Evolutionary conservation across 441 rosid species (phyloP).

Genomic region (Adansonia gregorii): DNA sequence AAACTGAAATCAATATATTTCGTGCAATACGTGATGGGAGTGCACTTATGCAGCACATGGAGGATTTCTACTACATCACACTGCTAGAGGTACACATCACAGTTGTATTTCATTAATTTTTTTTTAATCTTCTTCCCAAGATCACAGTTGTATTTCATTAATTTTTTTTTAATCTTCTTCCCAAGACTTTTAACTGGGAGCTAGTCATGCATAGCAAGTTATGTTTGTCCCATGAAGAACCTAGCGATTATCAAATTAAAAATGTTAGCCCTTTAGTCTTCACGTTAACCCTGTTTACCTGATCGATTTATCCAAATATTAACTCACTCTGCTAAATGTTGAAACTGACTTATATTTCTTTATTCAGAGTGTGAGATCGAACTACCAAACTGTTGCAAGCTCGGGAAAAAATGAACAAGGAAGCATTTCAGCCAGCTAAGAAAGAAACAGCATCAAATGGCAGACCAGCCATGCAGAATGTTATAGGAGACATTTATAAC

Average conservation of each 20-base stretch:
- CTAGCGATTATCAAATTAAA: background rate
- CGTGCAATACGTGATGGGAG: conserved; percentile 74
- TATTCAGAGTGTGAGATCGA: conserved; percentile 67
- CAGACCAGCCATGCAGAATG: too few relatives aligned
- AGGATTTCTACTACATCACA: conserved; percentile 91
- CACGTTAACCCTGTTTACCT: background rate
- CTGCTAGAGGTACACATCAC: conserved; percentile 69
- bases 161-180: background rate
- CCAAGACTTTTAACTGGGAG: background rate
- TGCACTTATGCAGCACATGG: conserved; percentile 99
- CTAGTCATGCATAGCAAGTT: background rate
- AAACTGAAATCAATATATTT: conserved; percentile 88
- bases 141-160: conserved; percentile 3
- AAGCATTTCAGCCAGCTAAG: conserved; percentile 23
- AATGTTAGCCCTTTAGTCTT: background rate
- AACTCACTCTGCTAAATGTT: conserved; percentile 12
- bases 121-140: background rate
- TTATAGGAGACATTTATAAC: background rate
- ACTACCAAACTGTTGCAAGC: conserved; percentile 47
- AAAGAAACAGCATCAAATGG: background rate
- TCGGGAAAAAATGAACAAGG: conserved; percentile 34
- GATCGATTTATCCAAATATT: background rate
- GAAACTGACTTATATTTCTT: conserved; percentile 14
- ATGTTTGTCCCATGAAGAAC: background rate
- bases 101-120: background rate